These are phyloP conservation scores for Volutella citrinella DNA, from an alignment of 2,329 filamentous ascomycete species.

Conservation along the genomic window DNA sequence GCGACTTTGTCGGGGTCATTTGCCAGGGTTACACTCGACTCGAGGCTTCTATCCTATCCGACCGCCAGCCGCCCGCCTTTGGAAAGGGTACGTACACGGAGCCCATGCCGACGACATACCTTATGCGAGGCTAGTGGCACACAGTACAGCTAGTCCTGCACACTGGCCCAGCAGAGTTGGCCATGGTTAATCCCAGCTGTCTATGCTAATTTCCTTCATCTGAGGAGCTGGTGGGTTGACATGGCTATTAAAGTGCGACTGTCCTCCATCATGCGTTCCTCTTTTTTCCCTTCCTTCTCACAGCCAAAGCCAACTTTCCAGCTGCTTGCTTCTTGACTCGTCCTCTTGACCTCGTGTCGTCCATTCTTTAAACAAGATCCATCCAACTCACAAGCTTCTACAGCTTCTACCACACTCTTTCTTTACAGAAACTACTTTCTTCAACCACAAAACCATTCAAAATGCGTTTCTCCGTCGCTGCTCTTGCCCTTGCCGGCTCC, in stretches of 20 bases:
- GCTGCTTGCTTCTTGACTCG: constrained; percentile 38
- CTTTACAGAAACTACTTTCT: constrained; percentile 24
- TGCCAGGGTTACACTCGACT: constrained; percentile 19
- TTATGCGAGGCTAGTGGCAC: no score
- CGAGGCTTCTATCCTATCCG: constrained; percentile 13
- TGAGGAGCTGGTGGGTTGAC: constrained; percentile 16
- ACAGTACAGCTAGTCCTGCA: no score
- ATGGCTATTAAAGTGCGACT: constrained; percentile 46
- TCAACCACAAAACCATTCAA: constrained; percentile 42
- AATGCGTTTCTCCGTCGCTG: constrained; percentile 59
- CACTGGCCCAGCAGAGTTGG: no score
- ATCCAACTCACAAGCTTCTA: no score
- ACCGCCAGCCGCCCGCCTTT: no score
- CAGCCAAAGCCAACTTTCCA: constrained; percentile 44
- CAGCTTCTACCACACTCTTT: no score
- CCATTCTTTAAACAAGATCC: constrained; percentile 43
- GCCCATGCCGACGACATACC: no score
- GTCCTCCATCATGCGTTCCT: constrained; percentile 28
- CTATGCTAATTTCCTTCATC: constrained; percentile 25
- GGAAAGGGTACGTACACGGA: no score
- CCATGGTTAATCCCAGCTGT: no score
- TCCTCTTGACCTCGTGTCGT: constrained; percentile 54
- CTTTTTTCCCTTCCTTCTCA: constrained; percentile 31
- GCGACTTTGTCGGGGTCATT: constrained; percentile 19
- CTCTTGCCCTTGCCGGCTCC: constrained; percentile 43